Conservation (phyloP, 2,329 filamentous ascomycete species). For the Colletotrichum cuscutae region DNA sequence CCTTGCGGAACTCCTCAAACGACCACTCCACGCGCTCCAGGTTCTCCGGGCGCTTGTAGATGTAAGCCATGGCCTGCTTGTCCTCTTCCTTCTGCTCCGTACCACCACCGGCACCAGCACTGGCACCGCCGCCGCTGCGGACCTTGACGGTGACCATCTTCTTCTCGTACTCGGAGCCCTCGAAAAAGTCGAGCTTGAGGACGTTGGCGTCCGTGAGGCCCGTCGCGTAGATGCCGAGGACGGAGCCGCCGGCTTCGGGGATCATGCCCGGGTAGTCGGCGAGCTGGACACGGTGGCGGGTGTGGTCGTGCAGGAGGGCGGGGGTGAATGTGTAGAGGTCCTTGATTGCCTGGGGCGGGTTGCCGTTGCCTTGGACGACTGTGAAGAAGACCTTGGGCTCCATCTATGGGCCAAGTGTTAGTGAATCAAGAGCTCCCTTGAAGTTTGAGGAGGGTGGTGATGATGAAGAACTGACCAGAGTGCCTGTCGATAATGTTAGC, state of each 20-base stretch:
- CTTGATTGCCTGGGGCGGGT: constrained; percentile 58
- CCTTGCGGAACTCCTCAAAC: constrained; percentile 81
- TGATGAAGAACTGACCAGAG: constrained; percentile 43
- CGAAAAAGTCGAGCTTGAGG: constrained; percentile 80
- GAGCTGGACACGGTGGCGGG: constrained; percentile 73
- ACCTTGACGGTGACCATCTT: constrained; percentile 62
- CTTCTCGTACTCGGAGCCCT: constrained; percentile 79
- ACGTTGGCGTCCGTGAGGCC: constrained; percentile 85
- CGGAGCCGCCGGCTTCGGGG: constrained; percentile 62
- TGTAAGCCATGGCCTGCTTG: constrained; percentile 70
- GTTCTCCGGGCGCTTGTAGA: constrained; percentile 61
- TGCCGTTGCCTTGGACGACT: constrained; percentile 75
- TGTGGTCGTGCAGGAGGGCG: constrained; percentile 79
- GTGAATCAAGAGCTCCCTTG: constrained; percentile 28
- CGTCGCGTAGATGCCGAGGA: constrained; percentile 80
- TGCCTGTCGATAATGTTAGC: constrained; percentile 41
- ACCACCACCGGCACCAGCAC: constrained; percentile 42
- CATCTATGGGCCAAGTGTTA: constrained; percentile 63
- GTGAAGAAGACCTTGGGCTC: constrained; percentile 86
- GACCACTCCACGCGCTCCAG: constrained; percentile 88
- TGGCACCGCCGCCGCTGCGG: constrained; percentile 44
- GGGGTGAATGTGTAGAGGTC: constrained; percentile 74
- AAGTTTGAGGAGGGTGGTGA: not conserved
- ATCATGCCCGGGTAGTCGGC: constrained; percentile 88
- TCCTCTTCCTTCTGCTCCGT: constrained; percentile 54